Evolutionary conservation across 306 rosid genomes (phyloP), one percentile per base, ranked within the genome.

Genomic region (Hippophae tibetana): DNA sequence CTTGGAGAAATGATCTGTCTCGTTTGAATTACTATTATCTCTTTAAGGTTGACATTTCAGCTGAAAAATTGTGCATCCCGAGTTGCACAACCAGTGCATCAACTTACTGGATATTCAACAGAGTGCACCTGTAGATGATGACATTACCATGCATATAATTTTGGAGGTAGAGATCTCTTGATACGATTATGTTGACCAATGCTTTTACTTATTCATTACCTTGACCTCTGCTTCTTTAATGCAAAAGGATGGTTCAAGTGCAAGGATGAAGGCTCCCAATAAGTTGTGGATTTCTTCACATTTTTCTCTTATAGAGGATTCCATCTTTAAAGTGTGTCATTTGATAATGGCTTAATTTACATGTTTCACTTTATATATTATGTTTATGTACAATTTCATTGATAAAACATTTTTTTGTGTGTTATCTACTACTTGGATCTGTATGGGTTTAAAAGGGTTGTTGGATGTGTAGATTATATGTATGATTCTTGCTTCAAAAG

Each of bases 41-140:
- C 56, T 80, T 95, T 66, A 88, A 82, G 82, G 93, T 93, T 63
- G 92, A 88, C 73, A 85, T 93, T 71, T 93, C 99, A 27, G 72
- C 59, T 18, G 23, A 6, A 86, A 79, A 65, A 77, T 88, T 47
- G 79, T 79, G 14, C 74, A 7, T 58, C 83, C 94, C 7, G 90
- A 88, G 75, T 60, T 93, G 76, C 86, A 73, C 72, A 70, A 74
- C 57, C 85, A 82, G 75, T 93, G 94, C 65, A 60, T 71, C 80
- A 75, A 71, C 71, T 57, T 79, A 58, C 68, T 88, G 63, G 77
- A 79, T 65, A 58, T 61, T 65, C 81, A 76, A 31, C 73, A 71
- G 74, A 74, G 58, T 58, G 66, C 64, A 13, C 65, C 79, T 38
- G 57, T 50, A 58, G 90, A 77, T 57, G 72, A 73, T 56, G 84